phyloP scores from a whole-genome alignment of 805 yeast genomes.

The Starmera pachycereana region DNA sequence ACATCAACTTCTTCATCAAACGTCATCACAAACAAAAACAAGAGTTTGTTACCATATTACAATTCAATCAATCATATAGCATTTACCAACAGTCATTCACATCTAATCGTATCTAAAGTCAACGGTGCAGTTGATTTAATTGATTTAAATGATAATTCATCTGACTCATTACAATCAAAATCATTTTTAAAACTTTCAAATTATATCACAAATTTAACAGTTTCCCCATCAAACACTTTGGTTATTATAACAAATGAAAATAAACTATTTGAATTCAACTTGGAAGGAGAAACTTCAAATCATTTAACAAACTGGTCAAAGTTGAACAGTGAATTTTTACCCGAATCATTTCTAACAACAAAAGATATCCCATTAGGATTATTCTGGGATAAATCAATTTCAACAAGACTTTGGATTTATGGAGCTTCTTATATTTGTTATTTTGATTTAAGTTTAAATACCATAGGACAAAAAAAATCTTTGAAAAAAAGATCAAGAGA shows the following conservation, averaged over 20 bases:
- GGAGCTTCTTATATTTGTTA: conserved; percentile 76
- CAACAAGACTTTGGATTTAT: conserved; percentile 67
- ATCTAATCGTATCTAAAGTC: conserved; percentile 48
- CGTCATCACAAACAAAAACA: background rate
- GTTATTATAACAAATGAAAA: conserved; percentile 65
- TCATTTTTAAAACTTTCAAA: conserved; percentile 50
- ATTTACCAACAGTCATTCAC: conserved; percentile 32
- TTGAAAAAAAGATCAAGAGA: conserved; percentile 29
- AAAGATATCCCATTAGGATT: conserved; percentile 62
- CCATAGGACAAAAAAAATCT: conserved; percentile 31
- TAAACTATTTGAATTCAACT: conserved; percentile 59
- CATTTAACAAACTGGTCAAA: conserved; percentile 70
- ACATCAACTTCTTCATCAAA: conserved; percentile 16
- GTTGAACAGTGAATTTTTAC: conserved; percentile 63
- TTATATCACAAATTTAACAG: conserved; percentile 50
- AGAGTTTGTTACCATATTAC: conserved; percentile 30
- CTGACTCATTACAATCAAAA: conserved; percentile 16
- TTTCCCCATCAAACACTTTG: conserved; percentile 41
- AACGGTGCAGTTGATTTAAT: conserved; percentile 54
- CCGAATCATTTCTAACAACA: conserved; percentile 45
- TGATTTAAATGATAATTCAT: conserved; percentile 19
- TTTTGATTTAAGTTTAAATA: conserved; percentile 51
- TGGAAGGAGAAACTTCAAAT: conserved; percentile 8
- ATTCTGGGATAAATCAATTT: conserved; percentile 34
- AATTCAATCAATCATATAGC: conserved; percentile 44